phyloP scores from a whole-genome alignment of 148 eudicot species.

The Rhododendron henanense region DNA sequence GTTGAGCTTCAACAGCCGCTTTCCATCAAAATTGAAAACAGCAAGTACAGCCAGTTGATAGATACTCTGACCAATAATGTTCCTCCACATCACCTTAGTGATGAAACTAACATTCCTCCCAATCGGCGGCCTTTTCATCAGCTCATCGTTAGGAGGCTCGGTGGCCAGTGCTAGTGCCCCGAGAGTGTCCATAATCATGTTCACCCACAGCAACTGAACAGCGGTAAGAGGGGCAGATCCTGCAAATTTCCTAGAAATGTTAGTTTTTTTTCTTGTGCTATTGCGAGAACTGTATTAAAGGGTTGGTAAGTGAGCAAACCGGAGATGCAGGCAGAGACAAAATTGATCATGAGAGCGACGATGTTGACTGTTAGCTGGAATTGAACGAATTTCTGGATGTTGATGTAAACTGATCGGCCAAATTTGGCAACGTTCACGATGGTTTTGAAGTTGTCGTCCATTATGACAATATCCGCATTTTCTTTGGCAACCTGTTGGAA shows the following conservation, averaged over 20 bases:
- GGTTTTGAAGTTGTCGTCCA: conserved; percentile 80
- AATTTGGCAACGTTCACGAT: conserved; percentile 70
- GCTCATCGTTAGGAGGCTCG: conserved; percentile 69
- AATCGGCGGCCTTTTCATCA: conserved; percentile 67
- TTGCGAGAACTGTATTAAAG: neutral
- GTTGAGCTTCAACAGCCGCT: conserved; percentile 37
- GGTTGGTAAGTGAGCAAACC: conserved; percentile 25
- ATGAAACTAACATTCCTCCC: conserved; percentile 57
- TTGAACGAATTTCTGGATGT: conserved; percentile 88
- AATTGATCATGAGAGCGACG: conserved; percentile 76
- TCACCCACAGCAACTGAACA: conserved; percentile 88
- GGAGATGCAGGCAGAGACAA: conserved; percentile 71
- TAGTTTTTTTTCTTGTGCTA: too few species aligned
- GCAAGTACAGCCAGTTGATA: conserved; percentile 55
- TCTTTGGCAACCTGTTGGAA: conserved; percentile 63
- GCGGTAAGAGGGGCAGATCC: conserved; percentile 80
- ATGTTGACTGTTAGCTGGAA: conserved; percentile 88
- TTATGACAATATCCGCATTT: conserved; percentile 71
- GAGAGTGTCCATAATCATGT: conserved; percentile 94
- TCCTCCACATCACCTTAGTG: conserved; percentile 73
- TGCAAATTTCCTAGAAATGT: conserved; percentile 16
- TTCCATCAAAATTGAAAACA: conserved; percentile 45
- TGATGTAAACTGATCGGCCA: conserved; percentile 84
- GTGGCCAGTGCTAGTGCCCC: conserved; percentile 90
- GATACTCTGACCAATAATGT: conserved; percentile 71